phyloP scores from a whole-genome alignment of 2,329 filamentous ascomycete species.

The Nothomitra cinnamomea region DNA sequence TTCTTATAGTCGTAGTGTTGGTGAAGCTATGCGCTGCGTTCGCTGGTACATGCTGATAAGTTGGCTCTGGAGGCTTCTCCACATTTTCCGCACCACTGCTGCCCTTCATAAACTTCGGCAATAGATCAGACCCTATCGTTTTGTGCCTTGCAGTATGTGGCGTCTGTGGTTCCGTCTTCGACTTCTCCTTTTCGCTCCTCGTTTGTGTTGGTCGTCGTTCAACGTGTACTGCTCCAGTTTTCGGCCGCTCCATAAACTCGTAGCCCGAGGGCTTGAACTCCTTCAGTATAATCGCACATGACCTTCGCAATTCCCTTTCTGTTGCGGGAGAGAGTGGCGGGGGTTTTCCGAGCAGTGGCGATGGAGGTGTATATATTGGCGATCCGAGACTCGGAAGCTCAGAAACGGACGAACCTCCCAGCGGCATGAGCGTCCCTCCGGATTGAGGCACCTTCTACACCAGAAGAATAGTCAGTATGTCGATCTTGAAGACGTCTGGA shows the following conservation, averaged over 20 bases:
- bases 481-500: too few species aligned
- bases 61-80: not conserved
- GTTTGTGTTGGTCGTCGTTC: not conserved
- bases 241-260: constrained; percentile 7
- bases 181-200: not conserved
- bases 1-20: not conserved
- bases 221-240: not conserved
- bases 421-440: not conserved
- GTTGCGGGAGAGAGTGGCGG: constrained; percentile 24
- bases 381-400: not conserved
- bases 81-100: not conserved
- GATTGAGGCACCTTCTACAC: not conserved
- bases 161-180: not conserved
- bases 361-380: constrained; percentile 14
- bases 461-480: not conserved
- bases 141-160: not conserved
- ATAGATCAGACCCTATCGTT: not conserved
- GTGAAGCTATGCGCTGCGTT: not conserved
- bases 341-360: constrained; percentile 26
- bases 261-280: constrained; percentile 21
- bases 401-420: not conserved
- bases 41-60: constrained; percentile 1
- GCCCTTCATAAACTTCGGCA: not conserved
- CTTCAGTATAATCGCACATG: constrained; percentile 27
- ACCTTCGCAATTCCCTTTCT: constrained; percentile 27